Percentiles rank a stretch among this genome's conserved stretches.
Conservation (phyloP, 1,284 basidiomycete species). For the Fomitopsis betulina region DNA sequence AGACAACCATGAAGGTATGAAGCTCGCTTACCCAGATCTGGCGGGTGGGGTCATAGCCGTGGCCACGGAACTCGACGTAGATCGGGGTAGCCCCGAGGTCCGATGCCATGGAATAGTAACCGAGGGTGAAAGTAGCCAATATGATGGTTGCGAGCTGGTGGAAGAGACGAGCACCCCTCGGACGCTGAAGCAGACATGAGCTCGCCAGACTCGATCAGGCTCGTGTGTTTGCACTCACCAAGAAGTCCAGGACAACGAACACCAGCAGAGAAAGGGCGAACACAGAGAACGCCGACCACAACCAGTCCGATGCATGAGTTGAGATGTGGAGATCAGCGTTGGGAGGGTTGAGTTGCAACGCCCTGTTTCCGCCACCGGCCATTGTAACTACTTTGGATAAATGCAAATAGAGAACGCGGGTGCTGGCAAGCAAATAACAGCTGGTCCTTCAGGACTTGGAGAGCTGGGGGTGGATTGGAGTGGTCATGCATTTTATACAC, state of each 20-base stretch:
- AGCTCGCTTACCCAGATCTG: conserved; percentile 45
- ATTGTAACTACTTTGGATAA: conserved; percentile 9
- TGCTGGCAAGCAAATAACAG: not conserved
- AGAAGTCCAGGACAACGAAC: conserved; percentile 35
- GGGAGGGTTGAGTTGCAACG: conserved; percentile 33
- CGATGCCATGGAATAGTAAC: conserved; percentile 56
- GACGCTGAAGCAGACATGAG: conserved; percentile 22
- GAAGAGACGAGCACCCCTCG: conserved; percentile 39
- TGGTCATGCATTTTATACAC: conserved; percentile 1
- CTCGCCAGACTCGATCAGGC: conserved; percentile 21
- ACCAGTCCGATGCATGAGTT: conserved; percentile 42
- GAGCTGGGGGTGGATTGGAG: not conserved
- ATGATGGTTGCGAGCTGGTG: conserved; percentile 46
- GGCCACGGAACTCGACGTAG: conserved; percentile 37
- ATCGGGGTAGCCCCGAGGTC: conserved; percentile 50
- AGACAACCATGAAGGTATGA: not conserved
- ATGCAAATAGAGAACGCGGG: not conserved
- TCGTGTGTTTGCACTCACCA: conserved; percentile 28
- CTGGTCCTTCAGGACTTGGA: conserved; percentile 6
- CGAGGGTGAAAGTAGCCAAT: conserved; percentile 39
- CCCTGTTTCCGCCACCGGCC: conserved; percentile 18
- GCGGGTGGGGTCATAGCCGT: conserved; percentile 31
- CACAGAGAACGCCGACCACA: conserved; percentile 52
- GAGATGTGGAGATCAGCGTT: conserved; percentile 36
- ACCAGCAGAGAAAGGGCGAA: conserved; percentile 38